Conservation (phyloP, 2,329 filamentous ascomycete species). For the Allantophomopsis cytisporea region DNA sequence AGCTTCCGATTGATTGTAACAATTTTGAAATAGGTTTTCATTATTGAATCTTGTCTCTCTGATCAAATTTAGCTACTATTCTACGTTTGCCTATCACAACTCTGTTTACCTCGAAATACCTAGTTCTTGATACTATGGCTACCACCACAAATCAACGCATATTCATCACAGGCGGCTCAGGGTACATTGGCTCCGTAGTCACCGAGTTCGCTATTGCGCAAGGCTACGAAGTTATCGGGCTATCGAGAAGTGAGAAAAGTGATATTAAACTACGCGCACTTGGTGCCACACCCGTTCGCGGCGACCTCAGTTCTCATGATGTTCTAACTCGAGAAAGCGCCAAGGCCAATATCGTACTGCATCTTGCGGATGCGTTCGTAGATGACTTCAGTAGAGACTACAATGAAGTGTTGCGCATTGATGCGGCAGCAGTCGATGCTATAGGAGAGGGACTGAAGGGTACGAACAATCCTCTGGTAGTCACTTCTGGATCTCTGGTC, state of each 20-base stretch:
- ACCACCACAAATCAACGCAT: conserved; percentile 2
- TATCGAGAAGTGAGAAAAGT: conserved; percentile 22
- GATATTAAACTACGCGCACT: conserved; percentile 22
- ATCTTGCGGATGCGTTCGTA: conserved; percentile 21
- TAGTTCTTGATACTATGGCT: no score
- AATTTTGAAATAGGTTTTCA: no score
- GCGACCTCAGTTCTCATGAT: conserved; percentile 23
- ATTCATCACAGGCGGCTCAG: conserved; percentile 10
- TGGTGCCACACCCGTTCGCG: conserved; percentile 25
- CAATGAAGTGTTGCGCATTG: conserved; percentile 14
- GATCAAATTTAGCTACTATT: no score
- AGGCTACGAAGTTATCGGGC: conserved; percentile 25
- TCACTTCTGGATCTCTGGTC: conserved; percentile 19
- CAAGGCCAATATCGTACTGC: conserved; percentile 27
- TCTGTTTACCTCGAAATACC: no score
- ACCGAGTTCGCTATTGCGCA: conserved; percentile 21
- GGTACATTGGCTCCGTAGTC: conserved; percentile 9
- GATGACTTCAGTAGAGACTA: conserved; percentile 16
- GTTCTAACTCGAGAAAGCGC: conserved; percentile 22
- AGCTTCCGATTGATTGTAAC: no score
- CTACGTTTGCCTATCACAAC: no score
- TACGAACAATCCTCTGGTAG: conserved; percentile 21
- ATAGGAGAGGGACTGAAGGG: conserved; percentile 20
- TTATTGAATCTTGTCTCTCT: no score
- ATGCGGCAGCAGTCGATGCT: conserved; percentile 23